A percentile compares a stretch with the other conserved stretches of the same genome.
phyloP scores from a whole-genome alignment of 1,284 basidiomycete genomes.

The Leccinum huronense region DNA sequence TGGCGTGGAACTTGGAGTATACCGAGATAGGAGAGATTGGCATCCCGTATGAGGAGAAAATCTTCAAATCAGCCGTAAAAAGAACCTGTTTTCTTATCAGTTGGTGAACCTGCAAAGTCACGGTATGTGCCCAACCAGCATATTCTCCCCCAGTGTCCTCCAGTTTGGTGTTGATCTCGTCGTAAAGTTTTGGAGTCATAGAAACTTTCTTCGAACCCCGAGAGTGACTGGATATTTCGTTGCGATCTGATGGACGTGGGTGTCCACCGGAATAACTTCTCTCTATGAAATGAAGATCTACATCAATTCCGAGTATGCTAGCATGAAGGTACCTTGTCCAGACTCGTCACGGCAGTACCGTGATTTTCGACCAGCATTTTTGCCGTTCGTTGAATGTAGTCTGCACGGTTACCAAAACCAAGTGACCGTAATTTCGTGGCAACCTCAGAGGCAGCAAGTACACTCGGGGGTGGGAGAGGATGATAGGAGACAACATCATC shows the following conservation, averaged over 20 bases:
- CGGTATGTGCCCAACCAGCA: not conserved
- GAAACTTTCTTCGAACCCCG: constrained; percentile 52
- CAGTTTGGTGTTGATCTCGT: not conserved
- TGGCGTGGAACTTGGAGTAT: not conserved
- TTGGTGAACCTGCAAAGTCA: not conserved
- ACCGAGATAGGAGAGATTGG: not conserved
- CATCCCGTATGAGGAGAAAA: not conserved
- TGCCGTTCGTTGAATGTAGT: constrained; percentile 85
- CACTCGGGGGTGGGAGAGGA: constrained; percentile 81
- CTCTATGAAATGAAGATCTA: constrained; percentile 43
- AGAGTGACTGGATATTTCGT: constrained; percentile 70
- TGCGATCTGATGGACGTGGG: constrained; percentile 88
- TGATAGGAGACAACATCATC: constrained; percentile 54
- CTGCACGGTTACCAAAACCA: constrained; percentile 95
- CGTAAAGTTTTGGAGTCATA: constrained; percentile 55
- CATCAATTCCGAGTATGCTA: not conserved
- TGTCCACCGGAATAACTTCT: constrained; percentile 89
- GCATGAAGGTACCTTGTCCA: constrained; percentile 71
- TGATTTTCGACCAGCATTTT: constrained; percentile 69
- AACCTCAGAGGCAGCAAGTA: constrained; percentile 62
- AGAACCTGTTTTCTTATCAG: not conserved
- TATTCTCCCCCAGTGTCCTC: not conserved
- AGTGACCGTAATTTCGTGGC: constrained; percentile 70
- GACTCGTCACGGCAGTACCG: constrained; percentile 44
- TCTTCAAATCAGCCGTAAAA: not conserved